Base-by-base conservation (phyloP, 1,139 yeast genomes). In the Pichia sp. region DNA sequence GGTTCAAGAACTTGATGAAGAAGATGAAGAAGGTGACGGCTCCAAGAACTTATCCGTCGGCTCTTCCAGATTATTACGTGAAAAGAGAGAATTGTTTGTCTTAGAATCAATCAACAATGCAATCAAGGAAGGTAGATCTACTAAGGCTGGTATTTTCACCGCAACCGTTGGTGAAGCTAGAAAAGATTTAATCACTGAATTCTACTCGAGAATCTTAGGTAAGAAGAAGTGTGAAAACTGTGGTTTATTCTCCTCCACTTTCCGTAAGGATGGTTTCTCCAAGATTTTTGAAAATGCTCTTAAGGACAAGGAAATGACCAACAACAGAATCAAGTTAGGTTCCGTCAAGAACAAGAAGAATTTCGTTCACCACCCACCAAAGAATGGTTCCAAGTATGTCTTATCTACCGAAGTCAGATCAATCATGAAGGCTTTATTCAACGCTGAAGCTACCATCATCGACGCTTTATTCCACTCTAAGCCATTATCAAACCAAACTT, bases 161-260 rank as follows among this genome's bases (percentile, higher is more conserved):
- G 90, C 96, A 8, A 79, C 94, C 31, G 87, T 91, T 38, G 78
- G 80, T 33, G 96, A 90, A 63, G 96, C 89, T 68, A 82, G 99
- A 68, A 91, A 91, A 64, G 67, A 66, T 18, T 70, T 85, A 53
- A 76, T 94, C 54, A 85, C 83, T 52, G 88, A 83, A 36, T 85
- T 91, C 60, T 87, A 90, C 72, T 80, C 77, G 60, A 78, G 79
- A 58, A 70, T 90, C 47, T 71, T 88, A 57, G 69, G 84, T 43
- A 81, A 96, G 67, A 83, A 89, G 49, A 86, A 83, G 67, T 94
- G 99, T 78, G 95, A 87, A 62, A 90, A 90, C 68, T 94, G 99
- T 77, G 88, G 90, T 42, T 87, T 91, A 96, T 87, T 76, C 67
- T 89, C 96, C 38, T 98, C 99, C 47, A 75, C 84, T 38, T 93